phyloP scores from a whole-genome alignment of 306 rosid species.

The Urtica urens region DNA sequence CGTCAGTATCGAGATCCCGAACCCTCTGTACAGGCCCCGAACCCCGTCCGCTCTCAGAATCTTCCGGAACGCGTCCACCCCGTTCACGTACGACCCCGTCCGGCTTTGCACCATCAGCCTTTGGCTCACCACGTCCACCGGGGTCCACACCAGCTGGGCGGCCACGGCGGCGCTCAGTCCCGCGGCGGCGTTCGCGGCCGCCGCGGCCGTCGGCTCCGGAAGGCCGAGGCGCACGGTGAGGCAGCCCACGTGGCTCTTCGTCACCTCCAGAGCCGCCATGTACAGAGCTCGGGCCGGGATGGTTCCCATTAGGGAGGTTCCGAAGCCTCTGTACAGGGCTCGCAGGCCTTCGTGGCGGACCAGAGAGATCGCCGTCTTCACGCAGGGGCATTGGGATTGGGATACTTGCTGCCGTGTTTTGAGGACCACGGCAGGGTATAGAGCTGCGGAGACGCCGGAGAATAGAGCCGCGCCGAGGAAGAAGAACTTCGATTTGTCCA shows the following conservation, averaged over 20 bases:
- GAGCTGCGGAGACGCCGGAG: conserved; percentile 70
- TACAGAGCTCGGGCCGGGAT: conserved; percentile 77
- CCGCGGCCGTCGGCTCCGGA: conserved; percentile 55
- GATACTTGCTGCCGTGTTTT: conserved; percentile 81
- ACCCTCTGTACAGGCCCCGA: conserved; percentile 73
- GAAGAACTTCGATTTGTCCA: conserved; percentile 69
- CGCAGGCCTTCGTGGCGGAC: conserved; percentile 61
- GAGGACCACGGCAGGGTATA: conserved; percentile 70
- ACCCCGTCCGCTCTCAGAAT: conserved; percentile 54
- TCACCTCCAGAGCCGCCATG: conserved; percentile 74
- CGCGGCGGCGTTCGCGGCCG: conserved; percentile 64
- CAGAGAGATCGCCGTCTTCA: conserved; percentile 46
- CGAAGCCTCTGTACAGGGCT: conserved; percentile 76
- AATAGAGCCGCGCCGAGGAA: conserved; percentile 79
- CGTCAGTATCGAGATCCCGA: conserved; percentile 74
- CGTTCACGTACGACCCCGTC: conserved; percentile 35
- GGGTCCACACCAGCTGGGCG: conserved; percentile 87
- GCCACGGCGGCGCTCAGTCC: conserved; percentile 76
- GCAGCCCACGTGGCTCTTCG: conserved; percentile 72
- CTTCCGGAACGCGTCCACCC: conserved; percentile 70
- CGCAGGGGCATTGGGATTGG: conserved; percentile 52
- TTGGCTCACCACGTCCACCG: conserved; percentile 73
- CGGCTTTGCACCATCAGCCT: conserved; percentile 71
- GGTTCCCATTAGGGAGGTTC: conserved; percentile 81
- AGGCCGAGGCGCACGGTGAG: conserved; percentile 54